A percentile compares a stretch with the other conserved stretches of the same genome.
Conservation (phyloP, 306 rosid genomes). For the Lupinus albus region DNA sequence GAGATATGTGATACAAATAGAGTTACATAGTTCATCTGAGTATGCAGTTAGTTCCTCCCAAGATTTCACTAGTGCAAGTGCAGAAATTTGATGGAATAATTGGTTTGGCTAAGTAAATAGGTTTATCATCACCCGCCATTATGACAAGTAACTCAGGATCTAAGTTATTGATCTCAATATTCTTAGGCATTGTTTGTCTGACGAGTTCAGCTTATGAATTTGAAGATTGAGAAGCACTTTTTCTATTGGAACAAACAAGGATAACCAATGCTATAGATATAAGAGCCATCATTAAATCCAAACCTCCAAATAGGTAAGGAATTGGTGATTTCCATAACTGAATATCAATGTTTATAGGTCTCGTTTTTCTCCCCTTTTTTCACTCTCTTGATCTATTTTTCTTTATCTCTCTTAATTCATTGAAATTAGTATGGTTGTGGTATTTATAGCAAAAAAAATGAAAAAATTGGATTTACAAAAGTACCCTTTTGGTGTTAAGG, state of each 20-base stretch:
- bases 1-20: too few relatives aligned
- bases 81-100: slow-evolving; percentile 33
- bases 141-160: slow-evolving; percentile 49
- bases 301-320: slow-evolving; percentile 82
- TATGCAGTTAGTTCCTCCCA: not conserved
- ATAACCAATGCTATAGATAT: slow-evolving; percentile 66
- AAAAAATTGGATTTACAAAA: slow-evolving; percentile 45
- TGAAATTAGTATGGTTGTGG: slow-evolving; percentile 35
- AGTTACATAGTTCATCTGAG: too few relatives aligned
- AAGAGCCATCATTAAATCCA: slow-evolving; percentile 59
- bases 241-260: slow-evolving; percentile 64
- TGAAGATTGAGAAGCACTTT: slow-evolving; percentile 40
- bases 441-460: slow-evolving; percentile 53
- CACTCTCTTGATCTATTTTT: not conserved
- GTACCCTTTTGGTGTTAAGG: slow-evolving; percentile 51
- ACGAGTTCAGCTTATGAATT: not conserved
- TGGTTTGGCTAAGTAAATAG: slow-evolving; percentile 52
- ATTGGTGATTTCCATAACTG: slow-evolving; percentile 71
- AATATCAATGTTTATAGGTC: slow-evolving; percentile 41
- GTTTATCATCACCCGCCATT: slow-evolving; percentile 49
- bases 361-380: slow-evolving; percentile 18
- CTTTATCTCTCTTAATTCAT: not conserved
- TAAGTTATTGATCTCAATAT: not conserved
- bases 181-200: slow-evolving; percentile 41
- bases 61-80: slow-evolving; percentile 44